phyloP scores from a whole-genome alignment of 1,284 basidiomycete genomes.

The Malassezia caprae region DNA sequence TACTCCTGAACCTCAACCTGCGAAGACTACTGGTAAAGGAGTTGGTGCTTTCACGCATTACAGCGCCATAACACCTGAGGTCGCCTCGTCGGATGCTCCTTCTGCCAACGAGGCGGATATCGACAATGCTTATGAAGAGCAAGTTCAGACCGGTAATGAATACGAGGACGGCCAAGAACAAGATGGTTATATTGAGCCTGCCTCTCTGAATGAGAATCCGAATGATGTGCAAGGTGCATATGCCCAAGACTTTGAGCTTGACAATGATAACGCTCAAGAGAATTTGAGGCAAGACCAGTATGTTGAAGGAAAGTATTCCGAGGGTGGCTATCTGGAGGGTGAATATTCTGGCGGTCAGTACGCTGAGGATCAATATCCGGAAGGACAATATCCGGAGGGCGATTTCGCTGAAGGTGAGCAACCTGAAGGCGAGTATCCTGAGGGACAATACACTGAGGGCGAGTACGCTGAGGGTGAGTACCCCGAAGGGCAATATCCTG shows the following conservation, averaged over 20 bases:
- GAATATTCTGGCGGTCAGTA: slow-evolving; percentile 9
- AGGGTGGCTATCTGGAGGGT: too few species aligned
- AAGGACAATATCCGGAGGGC: slow-evolving; percentile 4
- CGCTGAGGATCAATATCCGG: too few species aligned
- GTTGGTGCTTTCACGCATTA: slow-evolving; percentile 84
- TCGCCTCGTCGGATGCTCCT: slow-evolving; percentile 15
- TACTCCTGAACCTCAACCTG: slow-evolving; percentile 21
- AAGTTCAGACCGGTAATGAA: not conserved
- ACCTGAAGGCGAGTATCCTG: not conserved
- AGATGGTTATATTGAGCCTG: not conserved
- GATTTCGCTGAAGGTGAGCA: slow-evolving; percentile 4
- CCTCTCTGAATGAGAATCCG: not conserved
- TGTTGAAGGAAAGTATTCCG: not conserved
- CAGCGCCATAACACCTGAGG: slow-evolving; percentile 75
- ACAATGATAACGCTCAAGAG: not conserved
- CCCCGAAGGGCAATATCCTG: not conserved
- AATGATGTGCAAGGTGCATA: not conserved
- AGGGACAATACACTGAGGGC: not conserved
- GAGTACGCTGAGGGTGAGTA: slow-evolving; percentile 6
- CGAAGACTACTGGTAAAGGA: not conserved
- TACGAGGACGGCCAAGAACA: not conserved
- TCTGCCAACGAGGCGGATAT: not conserved
- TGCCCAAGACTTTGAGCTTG: not conserved
- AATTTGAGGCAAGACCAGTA: slow-evolving; percentile 1
- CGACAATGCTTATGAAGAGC: not conserved